phyloP scores from a whole-genome alignment of 495 filamentous ascomycete species.

The Opeltia flavorubescens region DNA sequence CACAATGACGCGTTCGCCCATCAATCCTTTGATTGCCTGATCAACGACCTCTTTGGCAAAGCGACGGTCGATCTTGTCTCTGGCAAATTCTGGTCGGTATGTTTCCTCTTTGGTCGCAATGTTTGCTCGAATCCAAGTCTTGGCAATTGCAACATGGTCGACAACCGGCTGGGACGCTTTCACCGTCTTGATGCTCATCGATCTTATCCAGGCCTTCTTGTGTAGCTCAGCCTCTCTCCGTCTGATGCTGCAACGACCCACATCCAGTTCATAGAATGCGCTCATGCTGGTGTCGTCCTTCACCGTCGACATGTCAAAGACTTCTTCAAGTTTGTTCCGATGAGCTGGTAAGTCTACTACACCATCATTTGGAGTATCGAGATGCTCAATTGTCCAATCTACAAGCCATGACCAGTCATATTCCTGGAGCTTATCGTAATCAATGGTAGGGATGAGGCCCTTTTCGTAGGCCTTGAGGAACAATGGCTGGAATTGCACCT shows the following conservation, averaged over 20 bases:
- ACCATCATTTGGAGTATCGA: slow-evolving; percentile 28
- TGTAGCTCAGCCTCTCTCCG: slow-evolving; percentile 25
- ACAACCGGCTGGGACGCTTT: slow-evolving; percentile 8
- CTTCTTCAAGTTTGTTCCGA: slow-evolving; percentile 32
- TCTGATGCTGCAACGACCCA: slow-evolving; percentile 18
- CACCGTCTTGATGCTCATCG: slow-evolving; percentile 2
- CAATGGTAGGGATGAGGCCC: slow-evolving; percentile 49
- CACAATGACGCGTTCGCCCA: slow-evolving; percentile 43
- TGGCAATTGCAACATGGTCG: slow-evolving; percentile 28
- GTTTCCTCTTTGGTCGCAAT: slow-evolving; percentile 35
- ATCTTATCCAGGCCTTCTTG: slow-evolving; percentile 24
- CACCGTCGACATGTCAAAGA: slow-evolving; percentile 32
- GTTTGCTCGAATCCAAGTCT: slow-evolving; percentile 49
- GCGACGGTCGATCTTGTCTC: slow-evolving; percentile 28
- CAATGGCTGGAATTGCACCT: slow-evolving; percentile 58
- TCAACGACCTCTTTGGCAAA: slow-evolving; percentile 33
- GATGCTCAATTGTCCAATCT: slow-evolving; percentile 49
- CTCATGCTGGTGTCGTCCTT: slow-evolving; percentile 17
- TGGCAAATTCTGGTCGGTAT: slow-evolving; percentile 30
- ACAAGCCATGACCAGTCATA: slow-evolving; percentile 70
- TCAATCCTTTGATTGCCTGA: slow-evolving; percentile 41
- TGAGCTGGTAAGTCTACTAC: slow-evolving; percentile 38
- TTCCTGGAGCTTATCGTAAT: slow-evolving; percentile 52
- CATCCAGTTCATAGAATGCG: slow-evolving; percentile 29
- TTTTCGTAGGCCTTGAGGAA: slow-evolving; percentile 66